Conservation (phyloP, 129 eudicot species). For the Lonicera japonica region DNA sequence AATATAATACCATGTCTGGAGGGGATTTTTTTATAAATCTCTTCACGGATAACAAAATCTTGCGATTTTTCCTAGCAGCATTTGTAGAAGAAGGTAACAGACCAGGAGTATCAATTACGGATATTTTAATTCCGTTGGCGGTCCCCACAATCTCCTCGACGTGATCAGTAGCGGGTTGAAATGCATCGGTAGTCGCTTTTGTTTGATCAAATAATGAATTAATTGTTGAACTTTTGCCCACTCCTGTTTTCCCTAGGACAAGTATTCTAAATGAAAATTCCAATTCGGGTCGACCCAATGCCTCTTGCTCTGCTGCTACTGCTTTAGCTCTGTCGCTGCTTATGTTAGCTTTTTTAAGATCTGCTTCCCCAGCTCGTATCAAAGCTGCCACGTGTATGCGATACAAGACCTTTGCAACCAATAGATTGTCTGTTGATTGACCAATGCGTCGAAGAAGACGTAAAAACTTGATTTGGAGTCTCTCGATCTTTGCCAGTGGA, state of each 20-base stretch:
- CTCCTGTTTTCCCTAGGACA: slow-evolving; percentile 85
- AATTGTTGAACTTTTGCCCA: slow-evolving; percentile 94
- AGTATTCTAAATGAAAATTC: slow-evolving; percentile 70
- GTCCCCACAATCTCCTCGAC: slow-evolving; percentile 65
- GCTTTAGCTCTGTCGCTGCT: slow-evolving; percentile 55
- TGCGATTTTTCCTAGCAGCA: slow-evolving; percentile 50
- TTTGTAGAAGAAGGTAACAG: slow-evolving; percentile 55
- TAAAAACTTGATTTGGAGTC: slow-evolving; percentile 70
- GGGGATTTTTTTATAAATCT: slow-evolving; percentile 47
- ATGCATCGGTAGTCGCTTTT: slow-evolving; percentile 72
- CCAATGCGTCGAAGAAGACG: slow-evolving; percentile 71
- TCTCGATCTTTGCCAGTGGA: slow-evolving; percentile 66
- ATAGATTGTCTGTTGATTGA: slow-evolving; percentile 48
- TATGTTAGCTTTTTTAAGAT: slow-evolving; percentile 65
- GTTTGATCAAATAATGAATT: slow-evolving; percentile 76
- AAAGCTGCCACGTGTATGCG: slow-evolving; percentile 84
- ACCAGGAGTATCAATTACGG: slow-evolving; percentile 94
- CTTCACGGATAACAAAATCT: slow-evolving; percentile 61
- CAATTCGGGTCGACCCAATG: slow-evolving; percentile 42
- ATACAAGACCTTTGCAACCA: slow-evolving; percentile 86
- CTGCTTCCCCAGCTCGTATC: slow-evolving; percentile 77
- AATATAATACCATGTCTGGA: slow-evolving; percentile 79
- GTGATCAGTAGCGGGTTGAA: slow-evolving; percentile 61
- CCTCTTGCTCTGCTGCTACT: slow-evolving; percentile 69
- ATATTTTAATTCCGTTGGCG: slow-evolving; percentile 58